Base-by-base conservation (phyloP, 164 flowering plant species). In the Berberis vulgaris region DNA sequence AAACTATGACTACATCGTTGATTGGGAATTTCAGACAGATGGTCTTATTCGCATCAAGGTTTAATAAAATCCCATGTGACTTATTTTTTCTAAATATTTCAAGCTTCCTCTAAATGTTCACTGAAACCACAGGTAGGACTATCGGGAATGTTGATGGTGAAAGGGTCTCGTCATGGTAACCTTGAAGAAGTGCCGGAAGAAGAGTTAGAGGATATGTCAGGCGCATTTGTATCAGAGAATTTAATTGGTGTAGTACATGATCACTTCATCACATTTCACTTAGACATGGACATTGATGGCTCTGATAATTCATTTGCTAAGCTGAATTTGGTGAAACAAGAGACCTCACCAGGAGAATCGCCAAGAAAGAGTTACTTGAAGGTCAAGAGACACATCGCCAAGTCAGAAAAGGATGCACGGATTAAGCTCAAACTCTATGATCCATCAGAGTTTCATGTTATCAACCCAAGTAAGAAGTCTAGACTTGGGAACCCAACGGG, bases 401-500 rank as follows among this genome's bases (percentile, higher is more conserved):
- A 84, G 73, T 84, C 95, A 0, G 96, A 91, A 71, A 87, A 87
- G 62, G 97, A 94, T 54, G 99, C 91, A 2, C 91, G 85, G 63
- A 72, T 89, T 11, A 82, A 89, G 86, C 81, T 94, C 63, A 87
- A 83, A 46, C 82, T 94, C 45, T 85, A 89, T 43, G 86, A 89
- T 7, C 99, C 96, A 4, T 74, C 85, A 0, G 99, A 94, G 66
- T 91, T 86, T 64, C 97, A 94, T 46, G 82, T 94, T 2, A 63
- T 91, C 49, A 94, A 91, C 64, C 91, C 96, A 0, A 60, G 71
- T 3, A 84, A 77, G 74, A 74, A 54, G 67, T 79, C 97, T 0
- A 68, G 86, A 67, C 74, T 94, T 0, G 97, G 97, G 2, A 94
- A 94, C 70, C 96, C 95, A 1, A 79, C 79, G 1, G 99, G 97